phyloP scores from a whole-genome alignment of 2,329 filamentous ascomycete genomes.

The Rhynchosporium agropyri region DNA sequence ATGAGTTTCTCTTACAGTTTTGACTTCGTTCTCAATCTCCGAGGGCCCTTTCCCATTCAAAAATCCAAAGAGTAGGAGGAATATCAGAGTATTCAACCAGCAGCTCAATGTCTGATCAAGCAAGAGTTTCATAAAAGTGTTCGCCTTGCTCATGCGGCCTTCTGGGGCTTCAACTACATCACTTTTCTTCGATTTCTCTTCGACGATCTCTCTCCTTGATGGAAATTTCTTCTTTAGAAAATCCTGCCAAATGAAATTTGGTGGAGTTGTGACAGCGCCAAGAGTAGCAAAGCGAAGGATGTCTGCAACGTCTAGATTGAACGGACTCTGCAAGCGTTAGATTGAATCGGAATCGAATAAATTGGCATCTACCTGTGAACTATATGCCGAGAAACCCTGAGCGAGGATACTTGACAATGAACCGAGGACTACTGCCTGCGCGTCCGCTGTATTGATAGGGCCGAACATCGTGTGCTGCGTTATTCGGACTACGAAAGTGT shows the following conservation, averaged over 20 bases:
- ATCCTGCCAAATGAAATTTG: constrained; percentile 4
- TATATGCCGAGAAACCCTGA: constrained; percentile 10
- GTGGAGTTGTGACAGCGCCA: constrained; percentile 2
- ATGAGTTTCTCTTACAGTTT: not conserved
- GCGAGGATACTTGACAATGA: constrained; percentile 7
- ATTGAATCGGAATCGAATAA: too few species aligned
- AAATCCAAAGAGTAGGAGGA: constrained; percentile 10
- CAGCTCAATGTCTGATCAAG: constrained; percentile 4
- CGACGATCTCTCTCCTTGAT: not conserved
- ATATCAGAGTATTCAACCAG: not conserved
- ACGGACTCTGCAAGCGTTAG: not conserved
- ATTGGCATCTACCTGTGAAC: not conserved
- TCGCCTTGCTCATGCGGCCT: constrained; percentile 4
- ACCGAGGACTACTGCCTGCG: constrained; percentile 9
- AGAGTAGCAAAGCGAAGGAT: not conserved
- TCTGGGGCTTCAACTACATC: not conserved
- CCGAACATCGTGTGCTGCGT: not conserved
- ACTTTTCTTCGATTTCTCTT: not conserved
- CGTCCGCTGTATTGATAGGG: constrained; percentile 7
- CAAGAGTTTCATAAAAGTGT: not conserved
- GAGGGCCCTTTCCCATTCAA: not conserved
- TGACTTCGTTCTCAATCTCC: constrained; percentile 10
- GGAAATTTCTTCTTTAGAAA: constrained; percentile 7
- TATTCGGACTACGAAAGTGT: not conserved
- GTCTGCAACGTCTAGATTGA: constrained; percentile 1